A percentile compares a stretch with the other conserved stretches of the same genome.
Conservation (phyloP, 1,139 yeast species). For the Saccharomycopsis hybrid region DNA sequence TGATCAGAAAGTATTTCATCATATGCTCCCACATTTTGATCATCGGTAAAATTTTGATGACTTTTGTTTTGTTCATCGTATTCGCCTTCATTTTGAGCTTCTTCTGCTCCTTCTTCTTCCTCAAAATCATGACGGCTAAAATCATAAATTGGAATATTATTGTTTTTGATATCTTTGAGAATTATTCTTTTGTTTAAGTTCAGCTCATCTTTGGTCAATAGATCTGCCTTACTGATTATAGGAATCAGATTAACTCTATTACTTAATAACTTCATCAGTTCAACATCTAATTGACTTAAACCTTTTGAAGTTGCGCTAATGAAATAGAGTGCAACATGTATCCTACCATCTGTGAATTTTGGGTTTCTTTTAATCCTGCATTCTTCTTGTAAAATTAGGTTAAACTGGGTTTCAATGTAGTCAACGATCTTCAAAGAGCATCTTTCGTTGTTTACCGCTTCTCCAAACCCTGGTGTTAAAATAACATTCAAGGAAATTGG, state of each 20-base stretch:
- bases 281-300: constrained; percentile 37
- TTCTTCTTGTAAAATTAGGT: constrained; percentile 70
- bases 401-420: constrained; percentile 81
- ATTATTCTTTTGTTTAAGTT: constrained; percentile 38
- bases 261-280: constrained; percentile 44
- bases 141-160: constrained; percentile 44
- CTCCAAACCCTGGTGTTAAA: constrained; percentile 42
- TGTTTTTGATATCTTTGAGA: constrained; percentile 36
- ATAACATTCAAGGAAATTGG: constrained; percentile 37
- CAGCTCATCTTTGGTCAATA: constrained; percentile 45
- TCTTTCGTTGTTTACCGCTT: constrained; percentile 30
- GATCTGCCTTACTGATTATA: constrained; percentile 51
- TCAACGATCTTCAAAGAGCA: constrained; percentile 51
- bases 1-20: constrained; percentile 3
- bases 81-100: neutral
- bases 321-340: constrained; percentile 59
- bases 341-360: constrained; percentile 47
- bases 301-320: constrained; percentile 53
- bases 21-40: too few relatives aligned
- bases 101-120: constrained; percentile 15
- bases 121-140: constrained; percentile 32
- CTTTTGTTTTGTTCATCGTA: too few relatives aligned
- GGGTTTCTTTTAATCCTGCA: constrained; percentile 64
- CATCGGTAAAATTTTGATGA: too few relatives aligned
- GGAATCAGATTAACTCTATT: constrained; percentile 52